Base-by-base conservation (phyloP, 2,329 filamentous ascomycete genomes). In the Penicillium sp. region DNA sequence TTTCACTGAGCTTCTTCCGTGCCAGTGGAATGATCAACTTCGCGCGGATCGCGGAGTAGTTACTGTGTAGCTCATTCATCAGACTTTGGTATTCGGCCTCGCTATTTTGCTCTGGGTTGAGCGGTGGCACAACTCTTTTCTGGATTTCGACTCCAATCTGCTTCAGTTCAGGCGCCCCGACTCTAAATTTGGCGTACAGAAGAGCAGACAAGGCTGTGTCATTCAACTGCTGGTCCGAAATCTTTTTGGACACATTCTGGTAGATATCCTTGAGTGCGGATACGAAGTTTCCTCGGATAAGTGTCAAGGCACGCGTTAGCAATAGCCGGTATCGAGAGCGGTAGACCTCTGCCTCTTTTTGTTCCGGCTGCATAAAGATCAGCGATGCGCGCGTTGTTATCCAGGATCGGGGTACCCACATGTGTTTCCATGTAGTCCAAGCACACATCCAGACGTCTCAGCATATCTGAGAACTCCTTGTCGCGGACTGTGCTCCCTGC, bases 351-450 rank as follows among this genome's bases (percentile, higher is more conserved):
- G 91, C 86, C 68, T 97, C 92, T 55, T 88, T 87, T 66, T 96
- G 95, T 7, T 82, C 83, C 8, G 88, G 81, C 86, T 89, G 59
- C 14, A 39, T 48, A 41, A 18, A 52, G 55, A 43, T 57, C 45
- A 55, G 46, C 52, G 35, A 33, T 19, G 27, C 4, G 8, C 16
- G 38, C 35, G 11, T n/a, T 10, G 13, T 29, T 14, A 31, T 41
- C 3, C 12, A 4, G 2, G 34, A 10, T 3, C 11, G 18, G 14
- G 27, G 30, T 27, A 52, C 84, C 67, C 71, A 90, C 87, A 74
- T 96, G 89, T 44, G 82, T 78, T 53, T 88, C 81, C 90, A 97
- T 96, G 65, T 97, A 97, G 27, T 85, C 86, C 59, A 99, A 82
- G 67, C 92, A 99, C 45, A 89, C 83, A 70, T 97, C 91, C 41